Conservation (phyloP, 2,329 filamentous ascomycete species). For the Pseudopyrenochaeta lycopersici region DNA sequence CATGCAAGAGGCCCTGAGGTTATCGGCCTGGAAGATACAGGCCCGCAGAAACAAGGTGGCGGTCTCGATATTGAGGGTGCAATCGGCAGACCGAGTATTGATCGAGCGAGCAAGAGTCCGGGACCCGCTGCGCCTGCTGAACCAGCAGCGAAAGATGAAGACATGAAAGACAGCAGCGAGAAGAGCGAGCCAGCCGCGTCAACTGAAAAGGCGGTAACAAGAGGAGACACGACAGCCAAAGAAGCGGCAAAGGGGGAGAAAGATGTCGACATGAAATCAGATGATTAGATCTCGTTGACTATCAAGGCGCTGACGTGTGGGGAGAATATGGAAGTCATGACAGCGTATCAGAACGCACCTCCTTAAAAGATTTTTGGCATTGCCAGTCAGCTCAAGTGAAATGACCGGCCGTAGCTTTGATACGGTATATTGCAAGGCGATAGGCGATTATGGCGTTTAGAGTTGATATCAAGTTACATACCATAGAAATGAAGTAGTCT, state of each 20-base stretch:
- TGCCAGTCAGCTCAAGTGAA: too few species aligned
- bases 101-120: constrained; percentile 39
- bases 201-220: background rate
- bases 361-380: too few species aligned
- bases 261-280: background rate
- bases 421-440: too few species aligned
- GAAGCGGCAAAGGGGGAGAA: background rate
- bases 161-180: constrained; percentile 27
- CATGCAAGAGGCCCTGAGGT: constrained; percentile 86
- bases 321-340: too few species aligned
- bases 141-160: constrained; percentile 26
- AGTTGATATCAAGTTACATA: too few species aligned
- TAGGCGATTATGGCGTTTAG: too few species aligned
- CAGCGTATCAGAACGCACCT: too few species aligned
- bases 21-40: constrained; percentile 87
- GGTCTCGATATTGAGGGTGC: constrained; percentile 47
- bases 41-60: constrained; percentile 73
- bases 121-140: constrained; percentile 10
- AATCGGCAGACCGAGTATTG: constrained; percentile 45
- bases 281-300: background rate
- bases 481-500: too few species aligned
- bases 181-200: constrained; percentile 12
- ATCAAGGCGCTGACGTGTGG: background rate
- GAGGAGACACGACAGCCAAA: background rate
- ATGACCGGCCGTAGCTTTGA: too few species aligned